Conservation (phyloP, 352 stramenopile genomes). For the Pilasporangium apinafurcum region DNA sequence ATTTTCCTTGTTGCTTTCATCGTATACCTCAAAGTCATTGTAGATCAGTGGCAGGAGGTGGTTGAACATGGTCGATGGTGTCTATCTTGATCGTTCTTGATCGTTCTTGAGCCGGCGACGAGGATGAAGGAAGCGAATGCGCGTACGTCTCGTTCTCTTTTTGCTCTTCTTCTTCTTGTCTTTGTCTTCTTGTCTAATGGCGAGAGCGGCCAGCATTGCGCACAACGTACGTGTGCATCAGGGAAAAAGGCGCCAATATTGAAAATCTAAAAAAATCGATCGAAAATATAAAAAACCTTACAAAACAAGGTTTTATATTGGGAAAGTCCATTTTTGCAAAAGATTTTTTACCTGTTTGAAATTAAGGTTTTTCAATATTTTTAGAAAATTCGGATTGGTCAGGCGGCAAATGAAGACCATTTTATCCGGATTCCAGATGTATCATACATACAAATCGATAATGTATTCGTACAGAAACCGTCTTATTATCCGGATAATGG, state of each 20-base stretch:
- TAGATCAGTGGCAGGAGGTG: conserved; percentile 33
- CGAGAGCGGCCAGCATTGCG: neutral
- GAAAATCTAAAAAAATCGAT: too few species aligned
- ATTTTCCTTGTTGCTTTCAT: conserved; percentile 69
- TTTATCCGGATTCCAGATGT: neutral
- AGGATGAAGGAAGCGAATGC: too few species aligned
- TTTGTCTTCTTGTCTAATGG: neutral
- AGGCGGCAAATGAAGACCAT: neutral
- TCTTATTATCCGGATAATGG: neutral
- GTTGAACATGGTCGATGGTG: conserved; percentile 21
- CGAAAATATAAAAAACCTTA: too few species aligned
- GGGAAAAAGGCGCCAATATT: neutral
- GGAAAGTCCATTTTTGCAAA: too few species aligned
- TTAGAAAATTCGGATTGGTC: neutral
- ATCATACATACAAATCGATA: neutral
- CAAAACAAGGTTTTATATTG: too few species aligned
- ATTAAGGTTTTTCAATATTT: neutral
- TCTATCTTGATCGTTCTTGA: conserved; percentile 1
- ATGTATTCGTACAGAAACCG: too few species aligned
- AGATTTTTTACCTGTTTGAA: too few species aligned
- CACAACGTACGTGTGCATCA: neutral
- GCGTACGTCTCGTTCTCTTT: too few species aligned
- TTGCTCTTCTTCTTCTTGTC: too few species aligned
- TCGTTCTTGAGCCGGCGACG: conserved; percentile 4
- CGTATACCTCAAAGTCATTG: conserved; percentile 26